A percentile compares a stretch with the other conserved stretches of the same genome.
Evolutionary conservation across 257 asterid species (phyloP).

Genomic region (Phtheirospermum japonicum): DNA sequence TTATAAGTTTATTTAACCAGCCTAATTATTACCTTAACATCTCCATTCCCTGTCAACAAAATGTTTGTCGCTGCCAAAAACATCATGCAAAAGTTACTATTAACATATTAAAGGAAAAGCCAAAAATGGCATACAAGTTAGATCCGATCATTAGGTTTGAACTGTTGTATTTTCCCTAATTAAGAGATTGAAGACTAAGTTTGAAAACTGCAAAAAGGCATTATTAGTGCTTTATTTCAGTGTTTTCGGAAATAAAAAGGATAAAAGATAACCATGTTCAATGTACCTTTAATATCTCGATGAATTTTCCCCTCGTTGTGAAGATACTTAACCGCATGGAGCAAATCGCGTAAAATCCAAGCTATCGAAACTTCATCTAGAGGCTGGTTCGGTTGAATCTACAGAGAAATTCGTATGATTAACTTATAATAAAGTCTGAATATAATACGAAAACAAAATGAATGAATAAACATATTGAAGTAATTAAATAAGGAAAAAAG

Average conservation of each 20-base stretch:
- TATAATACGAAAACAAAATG: background rate
- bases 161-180: slow-evolving; percentile 9
- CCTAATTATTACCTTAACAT: slow-evolving; percentile 71
- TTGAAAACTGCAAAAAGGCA: slow-evolving; percentile 20
- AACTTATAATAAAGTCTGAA: background rate
- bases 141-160: background rate
- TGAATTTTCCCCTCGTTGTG: slow-evolving; percentile 98
- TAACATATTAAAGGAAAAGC: slow-evolving; percentile 14
- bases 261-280: slow-evolving; percentile 13
- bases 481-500: slow-evolving; percentile 16
- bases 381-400: slow-evolving; percentile 98
- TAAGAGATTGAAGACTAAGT: slow-evolving; percentile 6
- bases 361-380: slow-evolving; percentile 95
- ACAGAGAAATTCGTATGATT: slow-evolving; percentile 24
- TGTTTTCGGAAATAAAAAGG: slow-evolving; percentile 7
- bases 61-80: slow-evolving; percentile 92
- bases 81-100: slow-evolving; percentile 14
- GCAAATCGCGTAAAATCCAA: slow-evolving; percentile 90
- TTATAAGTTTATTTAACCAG: slow-evolving; percentile 14
- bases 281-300: slow-evolving; percentile 93
- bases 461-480: background rate
- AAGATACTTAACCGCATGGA: slow-evolving; percentile 93
- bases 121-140: background rate
- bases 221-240: slow-evolving; percentile 5
- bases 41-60: slow-evolving; percentile 92